Conservation (phyloP, 2,329 filamentous ascomycete species). For the Hypoxylon sp. region DNA sequence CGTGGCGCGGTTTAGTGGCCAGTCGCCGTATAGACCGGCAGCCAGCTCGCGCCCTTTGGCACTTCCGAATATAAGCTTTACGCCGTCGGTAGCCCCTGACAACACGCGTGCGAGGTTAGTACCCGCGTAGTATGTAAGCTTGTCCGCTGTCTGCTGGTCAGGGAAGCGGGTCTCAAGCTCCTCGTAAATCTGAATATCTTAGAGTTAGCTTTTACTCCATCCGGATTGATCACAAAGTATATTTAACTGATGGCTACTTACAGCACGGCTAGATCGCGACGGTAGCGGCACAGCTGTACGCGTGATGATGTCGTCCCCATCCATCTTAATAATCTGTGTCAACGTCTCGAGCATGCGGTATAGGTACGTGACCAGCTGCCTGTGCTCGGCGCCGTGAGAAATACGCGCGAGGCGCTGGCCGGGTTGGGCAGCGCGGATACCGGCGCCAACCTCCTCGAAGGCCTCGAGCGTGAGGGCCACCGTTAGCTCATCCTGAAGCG, state of each 20-base stretch:
- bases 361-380: conserved; percentile 21
- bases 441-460: conserved; percentile 28
- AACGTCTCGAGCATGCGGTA: conserved; percentile 32
- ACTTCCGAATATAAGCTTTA: conserved; percentile 56
- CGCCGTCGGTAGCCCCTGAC: conserved; percentile 53
- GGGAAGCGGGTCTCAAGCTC: conserved; percentile 9
- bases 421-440: conserved; percentile 11
- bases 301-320: conserved; percentile 37
- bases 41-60: conserved; percentile 54
- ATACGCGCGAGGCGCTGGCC: conserved; percentile 28
- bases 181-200: conserved; percentile 14
- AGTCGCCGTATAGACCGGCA: conserved; percentile 54
- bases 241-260: conserved; percentile 4
- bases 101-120: conserved; percentile 47
- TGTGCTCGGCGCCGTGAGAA: conserved; percentile 12
- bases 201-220: conserved; percentile 3
- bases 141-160: conserved; percentile 22
- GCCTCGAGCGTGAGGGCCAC: conserved; percentile 35
- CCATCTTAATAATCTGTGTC: conserved; percentile 24
- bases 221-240: not conserved
- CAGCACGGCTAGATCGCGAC: conserved; percentile 13
- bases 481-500: conserved; percentile 15
- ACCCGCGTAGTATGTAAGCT: conserved; percentile 40
- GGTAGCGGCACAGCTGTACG: conserved; percentile 15
- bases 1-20: conserved; percentile 52